Conservation (phyloP, 306 rosid species). For the Rosa chinensis region DNA sequence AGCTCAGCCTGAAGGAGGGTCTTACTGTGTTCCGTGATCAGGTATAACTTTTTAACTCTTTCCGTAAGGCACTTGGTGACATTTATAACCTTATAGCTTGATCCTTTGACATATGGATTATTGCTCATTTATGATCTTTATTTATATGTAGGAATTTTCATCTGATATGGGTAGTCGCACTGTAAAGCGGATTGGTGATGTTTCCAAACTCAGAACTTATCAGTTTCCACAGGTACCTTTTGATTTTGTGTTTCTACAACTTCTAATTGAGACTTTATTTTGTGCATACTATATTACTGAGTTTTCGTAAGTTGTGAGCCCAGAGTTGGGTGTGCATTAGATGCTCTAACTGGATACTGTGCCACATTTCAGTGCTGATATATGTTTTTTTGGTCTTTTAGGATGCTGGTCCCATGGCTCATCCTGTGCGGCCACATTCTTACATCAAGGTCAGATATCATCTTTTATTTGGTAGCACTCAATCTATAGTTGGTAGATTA, state of each 20-base stretch:
- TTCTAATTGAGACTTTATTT: conserved; percentile 1
- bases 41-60: conserved; percentile 37
- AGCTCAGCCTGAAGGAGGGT: conserved; percentile 98
- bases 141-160: conserved; percentile 77
- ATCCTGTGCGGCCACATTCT: conserved; percentile 98
- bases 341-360: background rate
- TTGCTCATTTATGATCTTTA: conserved; percentile 13
- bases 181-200: conserved; percentile 84
- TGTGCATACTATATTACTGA: background rate
- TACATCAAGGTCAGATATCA: conserved; percentile 81
- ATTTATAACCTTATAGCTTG: conserved; percentile 21
- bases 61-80: conserved; percentile 1
- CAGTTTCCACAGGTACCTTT: conserved; percentile 95
- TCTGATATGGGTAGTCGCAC: conserved; percentile 97
- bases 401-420: conserved; percentile 99
- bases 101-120: background rate
- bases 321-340: background rate
- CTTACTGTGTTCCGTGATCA: conserved; percentile 98
- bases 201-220: conserved; percentile 82
- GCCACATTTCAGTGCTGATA: conserved; percentile 5
- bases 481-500: conserved; percentile 14
- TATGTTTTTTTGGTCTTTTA: conserved; percentile 37
- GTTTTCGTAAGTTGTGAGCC: conserved; percentile 4
- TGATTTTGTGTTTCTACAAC: background rate
- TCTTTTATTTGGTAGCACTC: conserved; percentile 9